Evolutionary conservation across 352 stramenopile species (phyloP).

Genomic region (Thalassiosira hispida): DNA sequence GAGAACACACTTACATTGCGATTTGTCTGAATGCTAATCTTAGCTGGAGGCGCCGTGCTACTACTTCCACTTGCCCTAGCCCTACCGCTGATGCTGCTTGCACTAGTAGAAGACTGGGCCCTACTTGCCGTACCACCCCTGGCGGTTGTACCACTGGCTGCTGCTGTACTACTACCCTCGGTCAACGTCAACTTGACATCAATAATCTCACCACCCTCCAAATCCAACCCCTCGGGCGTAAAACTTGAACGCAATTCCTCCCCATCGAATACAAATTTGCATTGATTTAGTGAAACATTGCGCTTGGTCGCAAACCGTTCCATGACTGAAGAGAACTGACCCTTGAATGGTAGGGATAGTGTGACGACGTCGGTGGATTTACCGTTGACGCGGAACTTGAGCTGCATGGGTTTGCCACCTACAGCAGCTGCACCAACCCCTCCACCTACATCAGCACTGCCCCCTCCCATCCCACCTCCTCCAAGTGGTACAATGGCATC

Average conservation of each 20-base stretch:
- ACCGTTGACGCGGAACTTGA: conserved; percentile 54
- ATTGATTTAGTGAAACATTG: conserved; percentile 22
- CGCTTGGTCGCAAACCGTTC: conserved; percentile 16
- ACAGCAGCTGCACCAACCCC: not conserved
- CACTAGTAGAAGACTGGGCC: no score
- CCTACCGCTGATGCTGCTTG: no score
- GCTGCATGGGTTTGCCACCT: conserved; percentile 9
- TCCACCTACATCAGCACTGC: not conserved
- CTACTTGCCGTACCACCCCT: no score
- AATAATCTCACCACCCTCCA: conserved; percentile 49
- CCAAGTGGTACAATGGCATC: conserved; percentile 16
- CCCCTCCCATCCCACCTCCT: not conserved
- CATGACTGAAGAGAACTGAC: conserved; percentile 23
- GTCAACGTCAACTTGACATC: no score
- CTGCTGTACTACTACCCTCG: no score
- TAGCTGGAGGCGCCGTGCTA: not conserved
- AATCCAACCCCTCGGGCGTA: conserved; percentile 27
- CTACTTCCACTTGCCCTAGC: not conserved
- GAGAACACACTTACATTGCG: conserved; percentile 43
- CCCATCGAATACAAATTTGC: conserved; percentile 44
- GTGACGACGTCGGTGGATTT: conserved; percentile 25
- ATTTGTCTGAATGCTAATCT: conserved; percentile 32
- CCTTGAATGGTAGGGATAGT: conserved; percentile 16
- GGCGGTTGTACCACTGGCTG: no score
- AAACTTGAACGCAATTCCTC: conserved; percentile 19